Conservation (phyloP, 176 grass and related monocot species). For the Aegilops bicornis region DNA sequence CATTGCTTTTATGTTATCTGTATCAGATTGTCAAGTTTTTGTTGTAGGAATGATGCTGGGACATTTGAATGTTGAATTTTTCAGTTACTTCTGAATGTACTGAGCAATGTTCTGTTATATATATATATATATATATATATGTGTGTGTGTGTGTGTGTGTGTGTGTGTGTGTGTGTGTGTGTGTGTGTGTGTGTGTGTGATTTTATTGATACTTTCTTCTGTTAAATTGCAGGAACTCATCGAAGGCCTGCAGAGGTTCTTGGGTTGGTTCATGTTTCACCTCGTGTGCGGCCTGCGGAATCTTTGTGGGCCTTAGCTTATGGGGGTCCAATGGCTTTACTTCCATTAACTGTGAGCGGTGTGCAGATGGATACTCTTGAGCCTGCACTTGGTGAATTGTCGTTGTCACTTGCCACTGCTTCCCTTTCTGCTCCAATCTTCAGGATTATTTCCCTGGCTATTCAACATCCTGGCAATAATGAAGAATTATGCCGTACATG, state of each 20-base stretch:
- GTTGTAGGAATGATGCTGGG: slow-evolving; percentile 7
- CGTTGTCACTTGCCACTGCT: slow-evolving; percentile 47
- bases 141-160: no score
- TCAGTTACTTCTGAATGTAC: not conserved
- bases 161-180: no score
- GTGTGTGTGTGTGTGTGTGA: not conserved
- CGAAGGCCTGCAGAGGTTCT: slow-evolving; percentile 94
- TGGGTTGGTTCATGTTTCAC: slow-evolving; percentile 89
- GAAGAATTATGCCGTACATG: slow-evolving; percentile 82
- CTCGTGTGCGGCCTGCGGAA: slow-evolving; percentile 77
- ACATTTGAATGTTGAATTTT: not conserved
- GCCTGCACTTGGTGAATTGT: slow-evolving; percentile 62
- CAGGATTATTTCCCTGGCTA: slow-evolving; percentile 80
- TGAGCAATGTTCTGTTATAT: slow-evolving; percentile 9
- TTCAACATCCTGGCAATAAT: slow-evolving; percentile 95
- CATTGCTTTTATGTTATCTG: not conserved
- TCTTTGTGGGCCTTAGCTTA: slow-evolving; percentile 92
- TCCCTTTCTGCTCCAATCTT: slow-evolving; percentile 91
- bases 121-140: not conserved
- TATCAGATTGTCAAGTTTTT: not conserved
- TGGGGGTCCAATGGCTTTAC: slow-evolving; percentile 91
- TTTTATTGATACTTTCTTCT: slow-evolving; percentile 34
- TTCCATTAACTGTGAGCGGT: slow-evolving; percentile 91
- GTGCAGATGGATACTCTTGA: slow-evolving; percentile 87
- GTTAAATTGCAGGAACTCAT: slow-evolving; percentile 81